Evolutionary conservation across 1,284 basidiomycete genomes (phyloP).

Genomic region (Pholiota adiposa): DNA sequence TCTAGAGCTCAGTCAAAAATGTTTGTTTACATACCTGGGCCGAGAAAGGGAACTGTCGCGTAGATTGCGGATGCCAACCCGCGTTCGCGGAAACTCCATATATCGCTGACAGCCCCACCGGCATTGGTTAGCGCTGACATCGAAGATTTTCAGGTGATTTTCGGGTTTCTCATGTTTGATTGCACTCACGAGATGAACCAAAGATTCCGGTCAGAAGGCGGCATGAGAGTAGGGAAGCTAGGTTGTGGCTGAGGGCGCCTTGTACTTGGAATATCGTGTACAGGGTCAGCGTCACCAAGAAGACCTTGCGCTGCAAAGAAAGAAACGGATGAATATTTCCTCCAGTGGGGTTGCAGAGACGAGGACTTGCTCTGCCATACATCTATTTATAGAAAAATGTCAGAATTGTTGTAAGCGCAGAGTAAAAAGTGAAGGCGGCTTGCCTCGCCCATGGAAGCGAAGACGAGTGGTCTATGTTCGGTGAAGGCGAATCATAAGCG

Average conservation of each 20-base stretch:
- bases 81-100: constrained; percentile 61
- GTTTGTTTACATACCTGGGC: constrained; percentile 52
- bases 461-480: constrained; percentile 51
- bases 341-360: not conserved
- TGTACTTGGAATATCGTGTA: constrained; percentile 70
- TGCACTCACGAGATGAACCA: constrained; percentile 56
- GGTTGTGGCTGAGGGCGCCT: constrained; percentile 62
- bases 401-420: not conserved
- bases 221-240: constrained; percentile 61
- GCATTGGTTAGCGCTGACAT: constrained; percentile 61
- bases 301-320: constrained; percentile 47
- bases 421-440: constrained; percentile 19
- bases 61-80: constrained; percentile 65
- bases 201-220: constrained; percentile 64
- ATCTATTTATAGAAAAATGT: constrained; percentile 32
- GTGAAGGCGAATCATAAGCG: constrained; percentile 6
- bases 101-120: constrained; percentile 64
- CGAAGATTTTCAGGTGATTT: constrained; percentile 11
- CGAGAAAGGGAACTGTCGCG: constrained; percentile 72
- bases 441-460: constrained; percentile 68
- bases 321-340: not conserved
- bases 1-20: constrained; percentile 8
- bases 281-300: constrained; percentile 57
- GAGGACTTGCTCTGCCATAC: constrained; percentile 51
- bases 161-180: constrained; percentile 5